These are phyloP conservation scores for Mrakia gelida DNA, from an alignment of 768 basidiomycete genomes.

Conservation along the genomic window DNA sequence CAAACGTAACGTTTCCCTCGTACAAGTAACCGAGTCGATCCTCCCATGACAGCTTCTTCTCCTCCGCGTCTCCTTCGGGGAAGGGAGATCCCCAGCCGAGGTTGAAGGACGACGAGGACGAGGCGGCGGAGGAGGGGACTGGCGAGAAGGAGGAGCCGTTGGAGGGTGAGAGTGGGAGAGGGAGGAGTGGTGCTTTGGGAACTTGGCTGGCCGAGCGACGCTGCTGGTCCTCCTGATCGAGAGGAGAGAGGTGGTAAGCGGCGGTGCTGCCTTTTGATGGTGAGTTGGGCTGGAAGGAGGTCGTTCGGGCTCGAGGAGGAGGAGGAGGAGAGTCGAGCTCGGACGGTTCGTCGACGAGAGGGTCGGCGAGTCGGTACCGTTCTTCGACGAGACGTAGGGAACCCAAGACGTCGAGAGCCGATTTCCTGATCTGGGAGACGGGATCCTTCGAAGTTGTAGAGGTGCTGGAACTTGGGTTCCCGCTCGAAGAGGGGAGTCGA, in stretches of 20 bases:
- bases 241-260: neutral
- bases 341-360: neutral
- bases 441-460: constrained; percentile 49
- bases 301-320: neutral
- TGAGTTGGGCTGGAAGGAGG: neutral
- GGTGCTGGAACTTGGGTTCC: neutral
- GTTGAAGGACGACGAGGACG: neutral
- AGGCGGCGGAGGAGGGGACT: neutral
- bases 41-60: constrained; percentile 1
- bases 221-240: neutral
- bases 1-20: neutral
- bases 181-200: too few relatives aligned
- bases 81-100: constrained; percentile 11
- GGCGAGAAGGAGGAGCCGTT: neutral
- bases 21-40: constrained; percentile 11
- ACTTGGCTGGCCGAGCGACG: too few relatives aligned
- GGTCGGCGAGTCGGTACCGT: constrained; percentile 58
- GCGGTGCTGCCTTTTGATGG: neutral
- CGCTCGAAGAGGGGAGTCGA: neutral
- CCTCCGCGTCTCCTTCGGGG: neutral
- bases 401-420: constrained; percentile 77
- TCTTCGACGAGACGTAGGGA: constrained; percentile 78
- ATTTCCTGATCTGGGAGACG: constrained; percentile 63
- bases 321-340: neutral
- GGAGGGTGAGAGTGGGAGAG: too few relatives aligned